These are phyloP conservation scores for Syzygium jambos DNA, from an alignment of 345 rosid species.

Conservation along the genomic window DNA sequence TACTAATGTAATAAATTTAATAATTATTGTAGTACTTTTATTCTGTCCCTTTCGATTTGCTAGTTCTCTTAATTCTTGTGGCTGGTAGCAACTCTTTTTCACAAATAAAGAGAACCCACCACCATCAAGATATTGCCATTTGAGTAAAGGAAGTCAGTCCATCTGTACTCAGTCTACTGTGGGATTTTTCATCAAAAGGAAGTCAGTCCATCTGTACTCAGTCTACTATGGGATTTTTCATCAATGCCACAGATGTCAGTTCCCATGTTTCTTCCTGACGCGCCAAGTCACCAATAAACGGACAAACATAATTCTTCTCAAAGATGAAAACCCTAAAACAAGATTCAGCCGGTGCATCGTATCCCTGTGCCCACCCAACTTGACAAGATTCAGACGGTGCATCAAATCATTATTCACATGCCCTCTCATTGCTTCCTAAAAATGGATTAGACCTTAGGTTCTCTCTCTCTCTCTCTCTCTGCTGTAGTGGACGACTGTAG, in stretches of 20 bases:
- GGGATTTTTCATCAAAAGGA: not conserved
- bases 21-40: no score
- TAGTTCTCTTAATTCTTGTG: not conserved
- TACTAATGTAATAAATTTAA: no score
- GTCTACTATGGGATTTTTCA: not conserved
- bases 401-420: not conserved
- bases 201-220: no score
- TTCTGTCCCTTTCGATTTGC: not conserved
- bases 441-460: not conserved
- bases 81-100: not conserved
- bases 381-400: not conserved
- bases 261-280: not conserved
- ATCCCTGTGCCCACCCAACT: not conserved
- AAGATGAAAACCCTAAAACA: not conserved
- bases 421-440: not conserved
- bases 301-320: not conserved
- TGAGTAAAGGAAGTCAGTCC: not conserved
- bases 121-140: not conserved
- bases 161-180: not conserved
- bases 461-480: not conserved
- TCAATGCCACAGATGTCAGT: not conserved
- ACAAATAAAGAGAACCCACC: not conserved
- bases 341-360: constrained; percentile 9
- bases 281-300: not conserved
- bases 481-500: not conserved